Evolutionary conservation across 805 yeast species (phyloP).

Genomic region (Cyberlindnera sargentensis): DNA sequence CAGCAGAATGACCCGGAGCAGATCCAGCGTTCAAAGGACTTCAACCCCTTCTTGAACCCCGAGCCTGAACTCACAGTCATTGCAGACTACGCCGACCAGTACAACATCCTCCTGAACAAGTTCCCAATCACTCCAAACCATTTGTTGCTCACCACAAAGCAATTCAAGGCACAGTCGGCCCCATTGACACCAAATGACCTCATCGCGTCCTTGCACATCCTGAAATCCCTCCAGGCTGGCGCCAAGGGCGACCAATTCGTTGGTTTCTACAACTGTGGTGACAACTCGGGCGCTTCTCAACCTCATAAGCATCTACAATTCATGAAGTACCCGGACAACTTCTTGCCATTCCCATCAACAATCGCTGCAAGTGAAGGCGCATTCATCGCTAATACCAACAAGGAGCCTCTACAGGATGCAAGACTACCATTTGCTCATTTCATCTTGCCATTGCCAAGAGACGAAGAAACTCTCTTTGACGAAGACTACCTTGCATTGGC

Average conservation of each 20-base stretch:
- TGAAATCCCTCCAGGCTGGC: slow-evolving; percentile 39
- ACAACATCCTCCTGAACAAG: slow-evolving; percentile 73
- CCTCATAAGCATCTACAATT: slow-evolving; percentile 91
- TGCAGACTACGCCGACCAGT: slow-evolving; percentile 42
- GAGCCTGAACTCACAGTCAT: slow-evolving; percentile 67
- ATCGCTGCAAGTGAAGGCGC: slow-evolving; percentile 38
- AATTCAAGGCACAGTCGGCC: slow-evolving; percentile 62
- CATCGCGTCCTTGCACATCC: slow-evolving; percentile 45
- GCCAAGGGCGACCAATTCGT: slow-evolving; percentile 45
- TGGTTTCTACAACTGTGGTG: slow-evolving; percentile 87
- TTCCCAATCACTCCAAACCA: slow-evolving; percentile 81
- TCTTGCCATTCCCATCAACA: slow-evolving; percentile 50
- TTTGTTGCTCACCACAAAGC: slow-evolving; percentile 68
- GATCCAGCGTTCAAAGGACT: slow-evolving; percentile 26
- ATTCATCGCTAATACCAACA: slow-evolving; percentile 46
- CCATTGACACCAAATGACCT: slow-evolving; percentile 72
- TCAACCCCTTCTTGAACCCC: slow-evolving; percentile 75
- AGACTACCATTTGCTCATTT: slow-evolving; percentile 75
- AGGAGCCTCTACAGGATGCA: slow-evolving; percentile 56
- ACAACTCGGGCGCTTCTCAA: slow-evolving; percentile 88
- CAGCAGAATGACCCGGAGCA: slow-evolving; percentile 27
- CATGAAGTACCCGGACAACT: slow-evolving; percentile 57
- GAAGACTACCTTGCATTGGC: slow-evolving; percentile 56
- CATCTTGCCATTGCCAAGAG: slow-evolving; percentile 52
- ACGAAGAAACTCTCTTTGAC: slow-evolving; percentile 34